These are phyloP conservation scores for Beauveria sp. DNA, from an alignment of 2,329 filamentous ascomycete species.

Conservation along the genomic window DNA sequence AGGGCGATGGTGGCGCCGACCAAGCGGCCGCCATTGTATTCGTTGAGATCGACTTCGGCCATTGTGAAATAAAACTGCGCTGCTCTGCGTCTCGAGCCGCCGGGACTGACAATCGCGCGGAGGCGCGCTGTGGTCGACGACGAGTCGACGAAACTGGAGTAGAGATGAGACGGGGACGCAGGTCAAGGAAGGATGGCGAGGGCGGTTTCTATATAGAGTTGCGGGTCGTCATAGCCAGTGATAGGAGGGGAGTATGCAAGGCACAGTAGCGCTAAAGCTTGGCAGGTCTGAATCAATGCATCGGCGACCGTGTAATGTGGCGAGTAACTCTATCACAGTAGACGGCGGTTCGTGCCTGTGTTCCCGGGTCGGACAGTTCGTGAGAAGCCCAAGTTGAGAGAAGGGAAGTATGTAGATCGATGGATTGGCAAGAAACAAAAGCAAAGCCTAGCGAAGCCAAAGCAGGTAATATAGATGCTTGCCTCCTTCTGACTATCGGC, in stretches of 20 bases:
- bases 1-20: conserved; percentile 29
- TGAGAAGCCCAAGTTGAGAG: background rate
- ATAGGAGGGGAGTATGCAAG: background rate
- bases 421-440: background rate
- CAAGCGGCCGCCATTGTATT: conserved; percentile 32
- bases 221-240: conserved; percentile 6
- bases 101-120: background rate
- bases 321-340: conserved; percentile 1
- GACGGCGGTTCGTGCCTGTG: background rate
- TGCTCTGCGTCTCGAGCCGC: background rate
- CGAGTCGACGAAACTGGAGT: background rate
- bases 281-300: conserved; percentile 6
- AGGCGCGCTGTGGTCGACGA: background rate
- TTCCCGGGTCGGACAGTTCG: background rate
- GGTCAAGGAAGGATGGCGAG: background rate
- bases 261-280: conserved; percentile 3
- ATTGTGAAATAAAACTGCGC: conserved; percentile 8
- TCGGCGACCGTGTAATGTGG: conserved; percentile 2
- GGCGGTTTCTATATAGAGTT: conserved; percentile 6
- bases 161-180: background rate
- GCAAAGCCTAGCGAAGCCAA: background rate
- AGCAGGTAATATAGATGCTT: background rate
- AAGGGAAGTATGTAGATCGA: background rate
- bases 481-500: background rate
- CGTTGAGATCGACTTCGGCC: conserved; percentile 24